Conservation (phyloP, 2,329 filamentous ascomycete species). For the Aspergillus flavus region DNA sequence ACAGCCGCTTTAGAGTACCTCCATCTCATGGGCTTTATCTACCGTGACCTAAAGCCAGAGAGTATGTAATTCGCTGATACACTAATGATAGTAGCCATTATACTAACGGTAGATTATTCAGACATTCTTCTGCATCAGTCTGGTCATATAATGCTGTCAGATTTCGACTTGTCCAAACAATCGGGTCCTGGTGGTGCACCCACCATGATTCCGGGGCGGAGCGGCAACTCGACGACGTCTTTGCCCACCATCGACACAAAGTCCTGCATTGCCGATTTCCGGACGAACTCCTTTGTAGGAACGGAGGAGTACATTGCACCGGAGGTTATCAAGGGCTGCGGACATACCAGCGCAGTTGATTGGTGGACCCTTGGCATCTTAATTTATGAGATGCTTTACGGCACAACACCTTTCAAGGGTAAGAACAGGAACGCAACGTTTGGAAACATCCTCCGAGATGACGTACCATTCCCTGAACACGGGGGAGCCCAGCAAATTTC, state of each 20-base stretch:
- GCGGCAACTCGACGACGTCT: conserved; percentile 80
- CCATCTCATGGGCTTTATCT: conserved; percentile 99
- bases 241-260: conserved; percentile 98
- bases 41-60: conserved; percentile 95
- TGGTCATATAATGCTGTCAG: conserved; percentile 99
- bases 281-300: conserved; percentile 97
- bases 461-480: conserved; percentile 93
- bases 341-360: conserved; percentile 96
- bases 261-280: conserved; percentile 96
- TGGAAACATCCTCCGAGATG: conserved; percentile 93
- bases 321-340: conserved; percentile 97
- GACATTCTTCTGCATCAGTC: conserved; percentile 97
- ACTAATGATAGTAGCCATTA: not conserved
- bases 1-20: conserved; percentile 95
- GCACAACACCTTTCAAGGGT: conserved; percentile 97
- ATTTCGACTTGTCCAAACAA: conserved; percentile 98
- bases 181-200: conserved; percentile 94
- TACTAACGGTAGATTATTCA: conserved; percentile 51
- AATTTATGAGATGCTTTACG: conserved; percentile 98
- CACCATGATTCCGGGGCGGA: conserved; percentile 94
- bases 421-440: conserved; percentile 99
- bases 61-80: conserved; percentile 60
- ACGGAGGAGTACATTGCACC: conserved; percentile 99
- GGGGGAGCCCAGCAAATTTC: conserved; percentile 81
- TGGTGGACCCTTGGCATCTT: conserved; percentile 99